Evolutionary conservation across 164 flowering plant genomes (phyloP).

Genomic region (Cinnamomum micranthum): DNA sequence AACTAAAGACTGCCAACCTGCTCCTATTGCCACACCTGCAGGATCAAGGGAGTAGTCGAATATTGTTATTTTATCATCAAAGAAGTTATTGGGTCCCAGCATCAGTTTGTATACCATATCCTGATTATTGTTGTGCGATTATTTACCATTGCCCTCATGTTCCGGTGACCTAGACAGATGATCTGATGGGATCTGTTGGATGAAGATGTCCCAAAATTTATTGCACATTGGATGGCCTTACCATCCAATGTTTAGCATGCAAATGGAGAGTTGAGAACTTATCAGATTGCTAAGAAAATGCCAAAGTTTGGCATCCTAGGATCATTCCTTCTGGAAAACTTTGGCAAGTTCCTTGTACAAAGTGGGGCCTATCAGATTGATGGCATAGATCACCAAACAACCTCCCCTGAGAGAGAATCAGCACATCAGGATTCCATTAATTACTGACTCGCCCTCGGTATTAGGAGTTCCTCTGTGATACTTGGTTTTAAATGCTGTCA

Average conservation of each 20-base stretch:
- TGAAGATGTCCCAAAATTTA: neutral
- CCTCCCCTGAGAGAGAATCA: too few relatives aligned
- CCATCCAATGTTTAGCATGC: too few relatives aligned
- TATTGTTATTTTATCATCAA: neutral
- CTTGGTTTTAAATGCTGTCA: neutral
- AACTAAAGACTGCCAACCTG: constrained; percentile 54
- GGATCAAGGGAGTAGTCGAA: neutral
- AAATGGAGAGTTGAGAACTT: too few relatives aligned
- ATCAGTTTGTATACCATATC: neutral
- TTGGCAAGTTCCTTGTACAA: neutral
- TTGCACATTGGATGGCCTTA: neutral
- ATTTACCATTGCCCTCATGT: neutral
- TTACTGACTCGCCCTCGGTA: too few relatives aligned
- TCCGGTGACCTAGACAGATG: too few relatives aligned
- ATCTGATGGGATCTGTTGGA: too few relatives aligned
- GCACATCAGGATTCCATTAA: too few relatives aligned
- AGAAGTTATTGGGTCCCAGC: neutral
- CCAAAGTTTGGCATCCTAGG: neutral
- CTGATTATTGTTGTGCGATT: neutral
- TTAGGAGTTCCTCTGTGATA: neutral
- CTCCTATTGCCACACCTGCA: constrained; percentile 64
- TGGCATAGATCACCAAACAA: neutral
- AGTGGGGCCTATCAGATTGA: neutral
- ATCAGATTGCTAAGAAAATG: neutral
- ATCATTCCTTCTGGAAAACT: neutral